These are phyloP conservation scores for Apiotrichum sp. DNA, from an alignment of 1,284 basidiomycete genomes.

Conservation along the genomic window DNA sequence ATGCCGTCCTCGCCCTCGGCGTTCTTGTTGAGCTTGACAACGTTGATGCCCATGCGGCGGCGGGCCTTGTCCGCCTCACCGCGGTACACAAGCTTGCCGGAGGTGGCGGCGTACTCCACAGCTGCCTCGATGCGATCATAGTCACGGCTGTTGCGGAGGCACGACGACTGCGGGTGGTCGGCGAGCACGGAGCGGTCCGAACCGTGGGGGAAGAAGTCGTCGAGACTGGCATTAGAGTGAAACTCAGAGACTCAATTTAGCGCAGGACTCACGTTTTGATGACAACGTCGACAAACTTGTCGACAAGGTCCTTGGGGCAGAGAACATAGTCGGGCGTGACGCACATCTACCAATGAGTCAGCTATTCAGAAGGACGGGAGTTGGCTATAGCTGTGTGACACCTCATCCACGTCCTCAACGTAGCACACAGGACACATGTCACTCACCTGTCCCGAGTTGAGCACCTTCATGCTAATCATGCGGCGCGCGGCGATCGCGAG, in stretches of 20 bases:
- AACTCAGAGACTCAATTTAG: neutral
- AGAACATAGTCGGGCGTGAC: slow-evolving; percentile 69
- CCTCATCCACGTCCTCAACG: no score
- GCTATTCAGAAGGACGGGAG: neutral
- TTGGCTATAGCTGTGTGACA: no score
- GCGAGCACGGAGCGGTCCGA: slow-evolving; percentile 48
- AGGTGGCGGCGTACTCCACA: slow-evolving; percentile 57
- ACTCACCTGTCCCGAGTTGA: slow-evolving; percentile 62
- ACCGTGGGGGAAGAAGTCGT: slow-evolving; percentile 35
- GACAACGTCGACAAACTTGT: slow-evolving; percentile 58
- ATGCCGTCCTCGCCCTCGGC: slow-evolving; percentile 56
- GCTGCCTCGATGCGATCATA: slow-evolving; percentile 60
- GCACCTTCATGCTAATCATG: slow-evolving; percentile 70
- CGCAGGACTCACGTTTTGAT: slow-evolving; percentile 51
- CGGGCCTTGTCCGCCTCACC: slow-evolving; percentile 58
- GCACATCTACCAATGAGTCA: neutral
- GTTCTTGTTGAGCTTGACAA: slow-evolving; percentile 54
- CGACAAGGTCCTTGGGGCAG: slow-evolving; percentile 58
- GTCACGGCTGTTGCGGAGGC: slow-evolving; percentile 55
- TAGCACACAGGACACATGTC: slow-evolving; percentile 18
- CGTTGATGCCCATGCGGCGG: slow-evolving; percentile 36
- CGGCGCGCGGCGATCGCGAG: slow-evolving; percentile 45
- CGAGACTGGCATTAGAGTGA: slow-evolving; percentile 19
- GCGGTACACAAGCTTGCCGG: slow-evolving; percentile 63
- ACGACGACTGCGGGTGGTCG: slow-evolving; percentile 49